Base-by-base conservation (phyloP, 306 rosid genomes). In the Vigna trinervia region DNA sequence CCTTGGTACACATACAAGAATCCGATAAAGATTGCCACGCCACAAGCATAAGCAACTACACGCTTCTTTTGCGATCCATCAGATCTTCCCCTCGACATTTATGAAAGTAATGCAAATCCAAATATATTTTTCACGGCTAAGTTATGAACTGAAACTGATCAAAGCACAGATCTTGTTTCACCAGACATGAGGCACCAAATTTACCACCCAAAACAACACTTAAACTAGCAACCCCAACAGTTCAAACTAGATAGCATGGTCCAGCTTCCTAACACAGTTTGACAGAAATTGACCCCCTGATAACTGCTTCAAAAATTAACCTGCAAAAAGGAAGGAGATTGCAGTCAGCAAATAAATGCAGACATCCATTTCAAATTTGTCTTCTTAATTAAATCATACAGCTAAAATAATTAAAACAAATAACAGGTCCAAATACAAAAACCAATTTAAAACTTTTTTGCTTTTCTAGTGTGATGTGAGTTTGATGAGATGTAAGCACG, bases 51-150 rank as follows among this genome's bases (percentile, higher is more conserved):
- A 80, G 87, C 87, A 75, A 84, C 26, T 75, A 84, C 47, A 50
- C 66, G 84, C 87, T 80, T 80, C 84, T 84, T 84, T 58, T 57
- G 82, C n/a, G 82, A 75, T 71, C 67, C 87, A 64, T 84, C 87
- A 48, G 84, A 64, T 75, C 84, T 84, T 45, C 82, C 87, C 81
- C 87, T 84, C 61, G 82, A 75, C 84, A 84, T 84, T 75, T 80
- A 80, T 84, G 47, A 71, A 75, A 54, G 53, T 38, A 45, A 70
- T 34, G 17, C 28, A 53, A 69, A 69, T 53, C 57, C 10, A 47
- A 75, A 79, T 43, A 6, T 12, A 6, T 8, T 54, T 74, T 74
- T 46, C 50, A 60, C 81, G 56, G 32, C 61, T 61, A 69, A 57
- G 34, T 53, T 62, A 56, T 75, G 48, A 34, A 70, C 66, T 46